These are phyloP conservation scores for Hypseocharis bilobata DNA, from an alignment of 441 rosid species.

Conservation along the genomic window DNA sequence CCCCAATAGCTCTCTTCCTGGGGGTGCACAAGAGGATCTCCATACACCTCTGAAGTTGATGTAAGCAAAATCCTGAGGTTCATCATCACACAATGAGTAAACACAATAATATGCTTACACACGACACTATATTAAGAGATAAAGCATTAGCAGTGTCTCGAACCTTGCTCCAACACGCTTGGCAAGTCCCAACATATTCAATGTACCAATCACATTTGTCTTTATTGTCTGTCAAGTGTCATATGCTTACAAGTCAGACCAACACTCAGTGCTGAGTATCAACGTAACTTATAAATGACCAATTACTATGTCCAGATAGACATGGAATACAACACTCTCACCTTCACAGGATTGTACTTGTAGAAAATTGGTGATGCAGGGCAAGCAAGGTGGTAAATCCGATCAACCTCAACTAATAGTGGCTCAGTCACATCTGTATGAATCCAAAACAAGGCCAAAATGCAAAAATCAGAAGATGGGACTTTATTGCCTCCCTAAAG, in stretches of 20 bases:
- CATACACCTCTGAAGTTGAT: slow-evolving; percentile 89
- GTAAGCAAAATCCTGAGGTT: slow-evolving; percentile 70
- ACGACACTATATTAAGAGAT: not conserved
- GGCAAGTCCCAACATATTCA: slow-evolving; percentile 74
- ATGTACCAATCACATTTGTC: slow-evolving; percentile 70
- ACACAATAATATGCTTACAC: not conserved
- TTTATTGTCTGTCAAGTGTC: slow-evolving; percentile 48
- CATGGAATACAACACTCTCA: slow-evolving; percentile 11
- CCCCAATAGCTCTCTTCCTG: slow-evolving; percentile 93
- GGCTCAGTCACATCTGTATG: slow-evolving; percentile 72
- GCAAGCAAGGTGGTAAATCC: slow-evolving; percentile 89
- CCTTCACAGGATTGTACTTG: slow-evolving; percentile 94
- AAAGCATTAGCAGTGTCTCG: not conserved
- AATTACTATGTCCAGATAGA: not conserved
- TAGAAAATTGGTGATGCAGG: slow-evolving; percentile 98
- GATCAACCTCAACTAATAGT: slow-evolving; percentile 78
- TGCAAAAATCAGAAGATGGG: not conserved
- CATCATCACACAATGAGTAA: slow-evolving; percentile 17
- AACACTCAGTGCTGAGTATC: too few relatives aligned
- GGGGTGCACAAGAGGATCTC: slow-evolving; percentile 89
- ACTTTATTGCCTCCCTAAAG: too few relatives aligned
- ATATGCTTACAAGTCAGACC: slow-evolving; percentile 15
- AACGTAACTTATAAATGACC: not conserved
- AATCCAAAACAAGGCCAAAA: not conserved
- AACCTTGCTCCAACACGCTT: slow-evolving; percentile 80